Evolutionary conservation across 306 rosid species (phyloP), one percentile per base, ranked within the genome.

Genomic region (Betula pendula): DNA sequence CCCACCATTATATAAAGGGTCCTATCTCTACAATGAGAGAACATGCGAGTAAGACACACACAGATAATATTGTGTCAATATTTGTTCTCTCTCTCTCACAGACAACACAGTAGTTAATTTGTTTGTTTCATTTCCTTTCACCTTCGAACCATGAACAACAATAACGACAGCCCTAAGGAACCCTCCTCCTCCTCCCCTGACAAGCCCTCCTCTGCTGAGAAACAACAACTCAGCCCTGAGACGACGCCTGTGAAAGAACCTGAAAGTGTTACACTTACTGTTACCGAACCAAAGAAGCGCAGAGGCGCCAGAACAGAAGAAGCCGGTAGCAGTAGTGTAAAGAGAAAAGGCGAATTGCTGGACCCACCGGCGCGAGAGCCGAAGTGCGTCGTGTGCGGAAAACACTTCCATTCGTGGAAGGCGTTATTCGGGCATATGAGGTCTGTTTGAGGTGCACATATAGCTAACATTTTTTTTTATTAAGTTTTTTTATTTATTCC

Each of bases 361-460:
- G 58, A 79, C 25, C 73, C 56, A 0, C 78, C 78, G 2, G 1
- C 52, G 2, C 13, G 67, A 4, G 47, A 63, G 0, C 77, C 78
- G 0, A 7, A 66, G 12, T 79, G 82, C 44, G 58, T 67, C 6
- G 56, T 77, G 3, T 79, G 82, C 8, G 78, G 82, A 2, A 72
- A 79, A 43, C 13, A 19, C 44, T 82, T 73, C 4, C 53, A 71
- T 4, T 78, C 85, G 1, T 81, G 85, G 85, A 85, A 78, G 72
- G 83, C 83, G 0, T 45, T 85, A 2, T 85, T 79, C 1, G 88
- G 84, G 4, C 88, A 85, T 3, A 45, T 81, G 75, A 60, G 84
- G 42, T 38, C 42, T 38, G 42, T 38, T 38, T 5, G 8, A 38
- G 8, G 42, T 38, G 40, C 6, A 35, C 40, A 6, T 35, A n/a